Conservation (phyloP, 345 rosid genomes). For the Euphorbia peplus region DNA sequence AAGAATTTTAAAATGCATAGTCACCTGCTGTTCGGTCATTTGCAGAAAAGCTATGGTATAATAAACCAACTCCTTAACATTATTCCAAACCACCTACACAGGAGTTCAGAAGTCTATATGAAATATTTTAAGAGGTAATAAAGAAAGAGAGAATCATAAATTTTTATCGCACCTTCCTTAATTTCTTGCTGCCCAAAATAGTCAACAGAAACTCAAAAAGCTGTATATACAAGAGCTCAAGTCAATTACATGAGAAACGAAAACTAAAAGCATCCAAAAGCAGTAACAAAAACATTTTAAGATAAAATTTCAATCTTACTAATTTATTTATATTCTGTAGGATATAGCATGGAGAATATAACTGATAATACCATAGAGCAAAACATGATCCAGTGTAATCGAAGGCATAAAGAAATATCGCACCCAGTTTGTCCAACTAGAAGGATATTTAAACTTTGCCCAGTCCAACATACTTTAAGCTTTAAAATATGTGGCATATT, state of each 20-base stretch:
- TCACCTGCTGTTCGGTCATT: constrained; percentile 86
- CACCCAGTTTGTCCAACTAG: not conserved
- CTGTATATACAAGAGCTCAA: constrained; percentile 43
- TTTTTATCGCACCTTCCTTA: constrained; percentile 57
- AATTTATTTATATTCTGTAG: not conserved
- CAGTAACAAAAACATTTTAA: constrained; percentile 12
- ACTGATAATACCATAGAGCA: not conserved
- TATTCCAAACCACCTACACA: constrained; percentile 51
- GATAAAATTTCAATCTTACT: not conserved
- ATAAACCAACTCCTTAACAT: constrained; percentile 71
- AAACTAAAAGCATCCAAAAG: not conserved
- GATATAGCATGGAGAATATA: not conserved
- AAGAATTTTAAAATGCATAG: not conserved
- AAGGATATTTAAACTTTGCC: not conserved
- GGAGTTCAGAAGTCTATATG: constrained; percentile 7
- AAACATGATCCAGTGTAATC: not conserved
- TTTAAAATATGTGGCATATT: not conserved
- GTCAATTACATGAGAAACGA: constrained; percentile 10
- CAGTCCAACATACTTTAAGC: not conserved
- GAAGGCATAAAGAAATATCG: not conserved
- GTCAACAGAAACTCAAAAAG: constrained; percentile 86
- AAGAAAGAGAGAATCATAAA: constrained; percentile 9
- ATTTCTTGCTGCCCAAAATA: constrained; percentile 59
- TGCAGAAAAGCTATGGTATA: constrained; percentile 79
- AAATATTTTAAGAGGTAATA: constrained; percentile 6